phyloP scores from a whole-genome alignment of 805 yeast genomes.

The Barnettozyma sucrosica region DNA sequence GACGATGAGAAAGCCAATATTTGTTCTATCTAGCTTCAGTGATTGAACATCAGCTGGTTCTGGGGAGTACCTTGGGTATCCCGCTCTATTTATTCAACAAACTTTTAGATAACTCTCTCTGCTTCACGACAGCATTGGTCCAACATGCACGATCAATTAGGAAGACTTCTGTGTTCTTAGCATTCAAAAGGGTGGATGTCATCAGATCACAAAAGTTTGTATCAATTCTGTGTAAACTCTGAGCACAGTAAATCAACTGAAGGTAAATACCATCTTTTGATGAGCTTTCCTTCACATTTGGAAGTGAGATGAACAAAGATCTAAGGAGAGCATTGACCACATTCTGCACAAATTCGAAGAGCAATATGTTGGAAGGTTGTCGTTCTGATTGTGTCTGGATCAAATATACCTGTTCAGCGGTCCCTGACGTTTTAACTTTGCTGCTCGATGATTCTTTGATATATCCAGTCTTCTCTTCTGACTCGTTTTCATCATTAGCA shows the following conservation, averaged over 20 bases:
- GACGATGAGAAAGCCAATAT: too few relatives aligned
- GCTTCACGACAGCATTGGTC: conserved; percentile 21
- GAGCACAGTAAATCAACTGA: conserved; percentile 86
- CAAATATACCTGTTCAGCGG: not conserved
- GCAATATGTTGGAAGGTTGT: conserved; percentile 22
- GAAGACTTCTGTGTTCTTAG: conserved; percentile 8
- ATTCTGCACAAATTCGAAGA: conserved; percentile 34
- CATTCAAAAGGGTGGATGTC: conserved; percentile 32
- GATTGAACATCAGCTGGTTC: too few relatives aligned
- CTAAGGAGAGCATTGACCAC: conserved; percentile 28
- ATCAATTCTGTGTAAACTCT: conserved; percentile 67
- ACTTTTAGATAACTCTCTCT: conserved; percentile 6
- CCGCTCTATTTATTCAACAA: not conserved
- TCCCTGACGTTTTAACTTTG: not conserved
- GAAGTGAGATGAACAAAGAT: conserved; percentile 28
- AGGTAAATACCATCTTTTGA: conserved; percentile 63
- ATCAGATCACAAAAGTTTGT: conserved; percentile 62
- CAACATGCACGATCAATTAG: conserved; percentile 36
- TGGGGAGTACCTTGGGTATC: too few relatives aligned
- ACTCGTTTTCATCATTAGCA: conserved; percentile 12
- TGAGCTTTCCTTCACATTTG: conserved; percentile 32
- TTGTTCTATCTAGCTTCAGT: too few relatives aligned
- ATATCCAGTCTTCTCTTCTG: conserved; percentile 12
- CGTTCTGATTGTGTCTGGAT: conserved; percentile 11
- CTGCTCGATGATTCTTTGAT: not conserved